A percentile compares a stretch with the other conserved stretches of the same genome.
Evolutionary conservation across 441 rosid species (phyloP).

Genomic region (Erodium texanum): DNA sequence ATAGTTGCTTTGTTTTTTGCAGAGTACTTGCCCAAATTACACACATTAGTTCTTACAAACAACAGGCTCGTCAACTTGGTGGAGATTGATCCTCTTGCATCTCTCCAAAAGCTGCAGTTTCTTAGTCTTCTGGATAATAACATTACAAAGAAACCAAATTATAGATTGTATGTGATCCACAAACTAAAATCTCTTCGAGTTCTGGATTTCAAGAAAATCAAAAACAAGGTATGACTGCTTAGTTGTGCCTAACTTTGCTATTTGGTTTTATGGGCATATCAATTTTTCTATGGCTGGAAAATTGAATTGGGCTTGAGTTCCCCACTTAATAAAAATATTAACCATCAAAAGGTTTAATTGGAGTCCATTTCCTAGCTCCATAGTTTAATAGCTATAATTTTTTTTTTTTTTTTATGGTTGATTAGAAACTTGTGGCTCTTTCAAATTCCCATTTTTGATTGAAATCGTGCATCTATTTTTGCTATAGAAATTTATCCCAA

Average conservation of each 20-base stretch:
- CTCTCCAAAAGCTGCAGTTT: constrained; percentile 77
- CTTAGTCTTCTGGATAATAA: constrained; percentile 86
- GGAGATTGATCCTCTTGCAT: constrained; percentile 89
- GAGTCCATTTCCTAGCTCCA: constrained; percentile 1
- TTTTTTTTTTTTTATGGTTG: background rate
- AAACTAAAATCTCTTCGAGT: constrained; percentile 77
- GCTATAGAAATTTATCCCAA: background rate
- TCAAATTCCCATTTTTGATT: background rate
- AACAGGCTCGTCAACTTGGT: constrained; percentile 94
- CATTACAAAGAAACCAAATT: constrained; percentile 80
- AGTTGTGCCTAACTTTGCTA: constrained; percentile 5
- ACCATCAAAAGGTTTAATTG: background rate
- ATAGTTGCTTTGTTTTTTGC: constrained; percentile 19
- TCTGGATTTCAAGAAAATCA: constrained; percentile 87
- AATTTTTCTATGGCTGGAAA: background rate
- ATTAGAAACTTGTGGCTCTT: background rate
- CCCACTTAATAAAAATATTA: background rate
- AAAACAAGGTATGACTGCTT: constrained; percentile 59
- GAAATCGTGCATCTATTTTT: background rate
- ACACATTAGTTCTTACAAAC: constrained; percentile 77
- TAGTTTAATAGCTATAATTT: background rate
- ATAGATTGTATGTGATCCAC: constrained; percentile 82
- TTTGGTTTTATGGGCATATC: background rate
- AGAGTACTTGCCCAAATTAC: constrained; percentile 88
- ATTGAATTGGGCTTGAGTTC: background rate